These are phyloP conservation scores for Leishmania aethiopica DNA, from an alignment of 208 protist species.

Conservation along the genomic window DNA sequence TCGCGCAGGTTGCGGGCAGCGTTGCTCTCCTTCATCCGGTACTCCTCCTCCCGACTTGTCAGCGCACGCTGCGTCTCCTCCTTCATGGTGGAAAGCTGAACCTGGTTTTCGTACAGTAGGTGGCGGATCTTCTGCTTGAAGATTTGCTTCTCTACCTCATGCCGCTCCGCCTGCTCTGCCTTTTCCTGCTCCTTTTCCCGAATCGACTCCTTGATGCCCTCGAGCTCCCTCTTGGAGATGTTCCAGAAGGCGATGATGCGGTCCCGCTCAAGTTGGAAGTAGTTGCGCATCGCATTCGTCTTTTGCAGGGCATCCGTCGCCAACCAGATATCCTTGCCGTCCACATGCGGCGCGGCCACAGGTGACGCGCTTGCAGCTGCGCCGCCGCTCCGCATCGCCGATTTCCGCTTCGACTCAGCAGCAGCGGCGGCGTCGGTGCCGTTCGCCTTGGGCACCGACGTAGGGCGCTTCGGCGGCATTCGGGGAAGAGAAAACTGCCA, in stretches of 20 bases:
- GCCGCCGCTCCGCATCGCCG: background rate
- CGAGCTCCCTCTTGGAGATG: slow-evolving; percentile 94
- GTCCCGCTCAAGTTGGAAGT: slow-evolving; percentile 97
- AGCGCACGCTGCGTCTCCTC: slow-evolving; percentile 91
- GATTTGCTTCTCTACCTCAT: slow-evolving; percentile 96
- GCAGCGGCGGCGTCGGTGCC: slow-evolving; percentile 1
- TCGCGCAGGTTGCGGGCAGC: slow-evolving; percentile 83
- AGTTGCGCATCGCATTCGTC: slow-evolving; percentile 96
- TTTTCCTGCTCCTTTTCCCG: slow-evolving; percentile 94
- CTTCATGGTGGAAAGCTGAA: slow-evolving; percentile 90
- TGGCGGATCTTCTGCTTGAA: slow-evolving; percentile 98
- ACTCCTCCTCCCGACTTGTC: slow-evolving; percentile 89
- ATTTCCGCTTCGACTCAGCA: slow-evolving; percentile 24
- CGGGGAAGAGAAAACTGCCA: background rate
- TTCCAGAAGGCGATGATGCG: slow-evolving; percentile 97
- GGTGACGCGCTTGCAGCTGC: slow-evolving; percentile 19
- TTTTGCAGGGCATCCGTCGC: slow-evolving; percentile 93
- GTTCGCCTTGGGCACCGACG: slow-evolving; percentile 24
- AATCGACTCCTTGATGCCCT: slow-evolving; percentile 74
- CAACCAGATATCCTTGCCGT: slow-evolving; percentile 83
- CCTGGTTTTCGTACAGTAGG: slow-evolving; percentile 96
- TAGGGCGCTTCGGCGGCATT: slow-evolving; percentile 48
- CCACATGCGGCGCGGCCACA: slow-evolving; percentile 31
- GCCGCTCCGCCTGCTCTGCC: slow-evolving; percentile 92
- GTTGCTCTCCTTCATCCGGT: slow-evolving; percentile 81